Conservation (phyloP, 352 stramenopile species). For the Globisporangium lucens region DNA sequence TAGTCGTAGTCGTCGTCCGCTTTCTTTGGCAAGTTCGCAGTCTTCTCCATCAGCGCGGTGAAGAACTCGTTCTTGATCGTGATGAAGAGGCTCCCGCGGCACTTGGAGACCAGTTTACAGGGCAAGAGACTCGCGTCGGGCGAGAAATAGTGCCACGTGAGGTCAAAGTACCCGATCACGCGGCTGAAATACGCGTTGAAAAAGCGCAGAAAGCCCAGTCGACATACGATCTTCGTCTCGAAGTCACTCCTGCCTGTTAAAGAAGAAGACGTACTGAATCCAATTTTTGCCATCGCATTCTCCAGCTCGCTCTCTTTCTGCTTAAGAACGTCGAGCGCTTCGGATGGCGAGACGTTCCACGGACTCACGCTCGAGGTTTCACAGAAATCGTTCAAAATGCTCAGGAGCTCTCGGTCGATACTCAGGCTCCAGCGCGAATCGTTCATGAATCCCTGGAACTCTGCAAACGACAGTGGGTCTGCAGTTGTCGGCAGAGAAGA, state of each 20-base stretch:
- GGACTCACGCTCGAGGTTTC: constrained; percentile 48
- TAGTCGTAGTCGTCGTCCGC: constrained; percentile 92
- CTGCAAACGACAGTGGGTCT: constrained; percentile 13
- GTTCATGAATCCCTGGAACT: constrained; percentile 27
- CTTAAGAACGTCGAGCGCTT: constrained; percentile 33
- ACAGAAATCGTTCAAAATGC: constrained; percentile 48
- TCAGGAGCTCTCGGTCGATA: constrained; percentile 40
- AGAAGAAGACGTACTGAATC: neutral
- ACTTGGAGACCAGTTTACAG: constrained; percentile 49
- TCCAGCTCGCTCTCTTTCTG: constrained; percentile 13
- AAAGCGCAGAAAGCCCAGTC: constrained; percentile 65
- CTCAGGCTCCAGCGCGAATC: constrained; percentile 39
- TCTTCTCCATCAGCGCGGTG: constrained; percentile 65
- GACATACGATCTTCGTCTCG: constrained; percentile 33
- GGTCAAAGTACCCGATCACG: constrained; percentile 71
- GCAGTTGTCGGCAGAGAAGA: neutral
- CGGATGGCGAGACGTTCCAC: constrained; percentile 52
- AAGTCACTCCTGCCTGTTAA: neutral
- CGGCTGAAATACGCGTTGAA: constrained; percentile 72
- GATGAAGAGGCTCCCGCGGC: constrained; percentile 71
- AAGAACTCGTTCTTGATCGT: constrained; percentile 82
- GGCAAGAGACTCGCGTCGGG: constrained; percentile 26
- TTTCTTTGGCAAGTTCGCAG: constrained; percentile 69
- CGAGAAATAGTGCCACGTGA: constrained; percentile 75
- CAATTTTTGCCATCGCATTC: neutral